Conservation (phyloP, 2,329 filamentous ascomycete species). For the Arthrobotrys iridis region DNA sequence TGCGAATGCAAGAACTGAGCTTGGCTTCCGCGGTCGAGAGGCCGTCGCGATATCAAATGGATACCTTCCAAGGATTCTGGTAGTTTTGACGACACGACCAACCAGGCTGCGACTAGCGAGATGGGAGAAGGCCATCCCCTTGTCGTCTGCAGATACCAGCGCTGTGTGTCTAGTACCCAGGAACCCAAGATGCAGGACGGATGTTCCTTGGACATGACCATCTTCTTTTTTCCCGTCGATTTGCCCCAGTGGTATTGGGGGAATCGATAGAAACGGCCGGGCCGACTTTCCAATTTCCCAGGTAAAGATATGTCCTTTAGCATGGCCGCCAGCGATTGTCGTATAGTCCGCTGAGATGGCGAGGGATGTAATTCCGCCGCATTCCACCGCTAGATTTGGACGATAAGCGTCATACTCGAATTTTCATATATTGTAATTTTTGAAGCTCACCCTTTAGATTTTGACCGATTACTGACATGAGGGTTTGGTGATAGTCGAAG, state of each 20-base stretch:
- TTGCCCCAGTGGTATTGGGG: conserved; percentile 75
- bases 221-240: conserved; percentile 75
- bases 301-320: conserved; percentile 90
- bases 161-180: conserved; percentile 92
- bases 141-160: conserved; percentile 91
- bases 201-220: conserved; percentile 80
- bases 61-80: conserved; percentile 89
- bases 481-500: conserved; percentile 95
- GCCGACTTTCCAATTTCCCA: conserved; percentile 90
- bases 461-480: conserved; percentile 92
- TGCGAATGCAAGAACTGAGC: conserved; percentile 91
- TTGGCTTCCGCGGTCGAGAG: conserved; percentile 81
- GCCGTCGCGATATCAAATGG: conserved; percentile 73
- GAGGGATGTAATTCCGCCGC: conserved; percentile 83
- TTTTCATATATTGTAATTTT: not conserved
- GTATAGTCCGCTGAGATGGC: conserved; percentile 94
- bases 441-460: conserved; percentile 78
- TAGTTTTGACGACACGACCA: conserved; percentile 85
- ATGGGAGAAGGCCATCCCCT: conserved; percentile 98
- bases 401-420: not conserved
- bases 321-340: conserved; percentile 89
- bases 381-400: conserved; percentile 77
- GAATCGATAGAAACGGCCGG: conserved; percentile 86
- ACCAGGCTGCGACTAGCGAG: conserved; percentile 90
- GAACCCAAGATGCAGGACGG: conserved; percentile 92